A percentile compares a stretch with the other conserved stretches of the same genome.
phyloP scores from a whole-genome alignment of 2,329 filamentous ascomycete species.

The Bipolaris sorokiniana region DNA sequence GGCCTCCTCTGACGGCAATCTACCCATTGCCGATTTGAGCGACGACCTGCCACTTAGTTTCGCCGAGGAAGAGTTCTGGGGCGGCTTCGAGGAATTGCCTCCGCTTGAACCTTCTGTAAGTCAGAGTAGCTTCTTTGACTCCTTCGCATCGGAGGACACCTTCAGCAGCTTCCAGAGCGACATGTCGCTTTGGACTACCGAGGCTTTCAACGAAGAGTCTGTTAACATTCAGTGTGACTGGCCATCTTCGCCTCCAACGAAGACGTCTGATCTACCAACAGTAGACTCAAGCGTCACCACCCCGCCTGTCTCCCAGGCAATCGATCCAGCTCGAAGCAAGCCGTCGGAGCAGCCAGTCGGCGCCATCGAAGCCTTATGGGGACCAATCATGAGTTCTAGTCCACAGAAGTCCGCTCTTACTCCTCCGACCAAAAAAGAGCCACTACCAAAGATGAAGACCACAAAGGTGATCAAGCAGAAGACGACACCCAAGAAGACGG shows the following conservation, averaged over 20 bases:
- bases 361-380: background rate
- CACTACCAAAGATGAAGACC: slow-evolving; percentile 1
- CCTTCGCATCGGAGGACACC: background rate
- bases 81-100: background rate
- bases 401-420: background rate
- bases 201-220: background rate
- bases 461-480: slow-evolving; percentile 2
- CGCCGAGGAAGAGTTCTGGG: background rate
- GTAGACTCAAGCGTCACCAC: background rate
- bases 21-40: background rate
- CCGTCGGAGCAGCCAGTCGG: background rate
- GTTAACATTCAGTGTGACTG: background rate
- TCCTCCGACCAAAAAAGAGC: background rate
- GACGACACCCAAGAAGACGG: background rate
- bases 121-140: background rate
- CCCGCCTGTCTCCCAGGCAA: background rate
- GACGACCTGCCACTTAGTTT: background rate
- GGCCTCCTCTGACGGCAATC: background rate
- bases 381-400: background rate
- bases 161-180: background rate
- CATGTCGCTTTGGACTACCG: background rate
- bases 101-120: background rate
- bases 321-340: background rate
- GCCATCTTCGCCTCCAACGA: background rate
- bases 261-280: background rate